phyloP scores from a whole-genome alignment of 1,284 basidiomycete species.

The Cryptococcus sp. region DNA sequence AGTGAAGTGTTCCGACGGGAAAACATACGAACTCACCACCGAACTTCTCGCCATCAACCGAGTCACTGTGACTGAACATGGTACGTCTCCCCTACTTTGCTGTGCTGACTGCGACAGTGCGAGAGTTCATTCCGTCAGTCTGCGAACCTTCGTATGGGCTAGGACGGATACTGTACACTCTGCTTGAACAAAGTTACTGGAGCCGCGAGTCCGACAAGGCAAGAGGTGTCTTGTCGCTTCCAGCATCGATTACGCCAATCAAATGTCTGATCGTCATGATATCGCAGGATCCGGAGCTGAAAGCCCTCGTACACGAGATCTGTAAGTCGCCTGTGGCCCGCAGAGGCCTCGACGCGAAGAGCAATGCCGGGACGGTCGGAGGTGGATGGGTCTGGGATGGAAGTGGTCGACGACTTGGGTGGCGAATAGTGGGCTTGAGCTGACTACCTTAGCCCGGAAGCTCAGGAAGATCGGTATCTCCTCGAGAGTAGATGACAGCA shows the following conservation, averaged over 20 bases:
- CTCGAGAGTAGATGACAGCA: conserved; percentile 90
- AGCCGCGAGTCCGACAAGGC: conserved; percentile 83
- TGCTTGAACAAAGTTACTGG: conserved; percentile 97
- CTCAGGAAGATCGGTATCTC: conserved; percentile 83
- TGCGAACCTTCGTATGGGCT: conserved; percentile 99
- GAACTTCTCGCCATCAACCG: conserved; percentile 74
- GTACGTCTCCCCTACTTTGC: conserved; percentile 49
- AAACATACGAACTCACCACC: conserved; percentile 65
- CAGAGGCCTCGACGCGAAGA: too few species aligned
- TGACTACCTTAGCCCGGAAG: conserved; percentile 59
- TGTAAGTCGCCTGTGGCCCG: too few species aligned
- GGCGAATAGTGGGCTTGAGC: too few species aligned
- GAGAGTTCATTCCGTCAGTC: conserved; percentile 95
- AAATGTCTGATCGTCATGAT: conserved; percentile 97
- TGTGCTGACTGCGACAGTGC: conserved; percentile 52
- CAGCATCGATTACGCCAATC: conserved; percentile 85
- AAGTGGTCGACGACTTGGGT: too few species aligned
- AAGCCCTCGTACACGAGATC: conserved; percentile 78
- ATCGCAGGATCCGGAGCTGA: conserved; percentile 78
- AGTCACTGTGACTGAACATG: conserved; percentile 83
- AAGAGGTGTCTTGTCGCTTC: conserved; percentile 83
- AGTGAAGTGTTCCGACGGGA: conserved; percentile 55
- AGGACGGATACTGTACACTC: conserved; percentile 88
- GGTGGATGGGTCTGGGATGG: too few species aligned
- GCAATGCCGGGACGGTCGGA: too few species aligned